Evolutionary conservation across 176 grass and related monocot species (phyloP), one percentile per base, ranked within the genome.

Genomic region (Coix lacrymajobi): DNA sequence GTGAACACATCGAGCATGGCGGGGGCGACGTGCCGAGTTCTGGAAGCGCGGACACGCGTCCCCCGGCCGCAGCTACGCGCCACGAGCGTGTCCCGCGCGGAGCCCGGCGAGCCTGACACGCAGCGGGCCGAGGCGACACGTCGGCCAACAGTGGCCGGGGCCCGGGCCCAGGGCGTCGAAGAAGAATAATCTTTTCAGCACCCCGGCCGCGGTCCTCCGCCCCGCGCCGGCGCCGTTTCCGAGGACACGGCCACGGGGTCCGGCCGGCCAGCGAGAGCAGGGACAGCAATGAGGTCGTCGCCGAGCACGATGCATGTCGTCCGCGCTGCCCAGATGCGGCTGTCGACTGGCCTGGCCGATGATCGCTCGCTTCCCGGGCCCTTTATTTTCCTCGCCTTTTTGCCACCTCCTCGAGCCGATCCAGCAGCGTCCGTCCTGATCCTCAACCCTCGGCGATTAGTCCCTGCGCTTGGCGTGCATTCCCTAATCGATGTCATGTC

Each of bases 31-130:
- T 66, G 75, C 15, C 68, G 31, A 1, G 40, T 54, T 64, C 58
- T 1, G 20, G 43, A 45, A 22, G 1, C 12, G 8, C 0, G 5
- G 29, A 73, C 88, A 67, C 79, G 79, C 74, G 88, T 62, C 71
- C 10, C 0, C 8, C 4, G 48, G 14, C 17, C 46, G 3, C 64
- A 8, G 71, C 52, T 85, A 89, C 71, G 54, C 70, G 87, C 82
- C 87, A 57, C 17, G 71, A 1, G 78, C 83, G 77, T 81, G 87
- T 81, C 79, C 73, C 29, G 28, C 30, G 71, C 34, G 14, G 67
- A 45, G 36, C 1, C 36, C 72, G n/a, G 36, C 22, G 66, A 67
- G 46, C 44, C 28, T 2, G 78, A 44, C 88, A 86, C 88, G 71
- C 67, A 30, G 51, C 4, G 51, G 61, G 1, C 2, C 2, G 26